A percentile compares a stretch with the other conserved stretches of the same genome.
These are phyloP conservation scores for Kodamaea lidongshanica DNA, from an alignment of 805 yeast genomes.

Conservation along the genomic window DNA sequence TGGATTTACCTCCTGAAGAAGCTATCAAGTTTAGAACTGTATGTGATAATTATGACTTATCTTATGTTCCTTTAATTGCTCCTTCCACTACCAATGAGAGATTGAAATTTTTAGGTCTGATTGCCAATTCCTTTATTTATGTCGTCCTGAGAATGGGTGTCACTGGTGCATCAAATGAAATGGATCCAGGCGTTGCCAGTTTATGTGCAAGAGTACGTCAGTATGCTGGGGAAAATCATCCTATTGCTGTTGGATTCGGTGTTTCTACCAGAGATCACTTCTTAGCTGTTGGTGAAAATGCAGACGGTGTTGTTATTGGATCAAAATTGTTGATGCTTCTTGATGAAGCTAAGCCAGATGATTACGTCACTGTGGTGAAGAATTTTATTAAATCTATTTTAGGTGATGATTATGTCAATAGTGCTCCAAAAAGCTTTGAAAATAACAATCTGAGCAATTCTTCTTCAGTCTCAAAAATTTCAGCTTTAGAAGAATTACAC, in stretches of 20 bases:
- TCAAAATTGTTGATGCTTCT: constrained; percentile 71
- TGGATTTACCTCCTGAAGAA: constrained; percentile 97
- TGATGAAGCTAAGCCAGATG: constrained; percentile 55
- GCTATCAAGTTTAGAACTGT: constrained; percentile 78
- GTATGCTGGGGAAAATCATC: constrained; percentile 58
- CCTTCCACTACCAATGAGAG: constrained; percentile 95
- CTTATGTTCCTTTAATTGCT: constrained; percentile 91
- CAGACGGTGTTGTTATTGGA: constrained; percentile 97
- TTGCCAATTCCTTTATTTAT: constrained; percentile 93
- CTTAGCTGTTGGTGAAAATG: constrained; percentile 63
- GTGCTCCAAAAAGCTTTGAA: constrained; percentile 23
- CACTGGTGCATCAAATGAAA: constrained; percentile 77
- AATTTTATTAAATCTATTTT: constrained; percentile 64
- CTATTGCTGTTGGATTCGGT: constrained; percentile 93
- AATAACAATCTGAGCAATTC: constrained; percentile 10
- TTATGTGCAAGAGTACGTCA: constrained; percentile 72
- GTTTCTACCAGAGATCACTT: constrained; percentile 91
- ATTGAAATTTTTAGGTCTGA: constrained; percentile 64
- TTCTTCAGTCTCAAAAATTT: constrained; percentile 30
- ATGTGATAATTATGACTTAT: constrained; percentile 62
- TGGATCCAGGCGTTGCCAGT: constrained; percentile 56
- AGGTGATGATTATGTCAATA: constrained; percentile 42
- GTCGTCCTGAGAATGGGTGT: constrained; percentile 98
- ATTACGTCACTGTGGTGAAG: constrained; percentile 58
- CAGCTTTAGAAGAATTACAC: constrained; percentile 47